phyloP scores from a whole-genome alignment of 371 early-diverging fungal genomes.

The Mortierella polycephala region DNA sequence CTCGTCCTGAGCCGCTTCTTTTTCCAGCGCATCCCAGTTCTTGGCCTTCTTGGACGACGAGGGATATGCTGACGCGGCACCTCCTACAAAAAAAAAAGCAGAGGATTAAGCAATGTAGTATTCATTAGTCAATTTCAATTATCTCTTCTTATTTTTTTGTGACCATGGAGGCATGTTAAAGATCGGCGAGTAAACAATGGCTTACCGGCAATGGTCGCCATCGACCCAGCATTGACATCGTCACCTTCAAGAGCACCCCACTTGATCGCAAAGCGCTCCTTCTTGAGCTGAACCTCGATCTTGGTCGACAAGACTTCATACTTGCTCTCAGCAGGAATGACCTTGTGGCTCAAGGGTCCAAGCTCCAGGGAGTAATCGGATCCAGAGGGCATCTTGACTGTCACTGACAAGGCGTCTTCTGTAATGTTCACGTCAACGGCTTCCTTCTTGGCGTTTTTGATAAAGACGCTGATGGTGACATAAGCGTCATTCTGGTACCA shows the following conservation, averaged over 20 bases:
- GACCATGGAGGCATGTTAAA: background rate
- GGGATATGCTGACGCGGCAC: conserved; percentile 50
- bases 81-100: conserved; percentile 5
- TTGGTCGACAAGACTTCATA: conserved; percentile 86
- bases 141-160: too few relatives aligned
- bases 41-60: conserved; percentile 59
- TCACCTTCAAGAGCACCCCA: conserved; percentile 85
- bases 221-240: conserved; percentile 54
- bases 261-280: conserved; percentile 71
- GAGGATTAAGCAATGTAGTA: background rate
- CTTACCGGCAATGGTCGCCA: conserved; percentile 18
- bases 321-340: conserved; percentile 76
- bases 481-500: conserved; percentile 94
- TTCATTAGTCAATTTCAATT: too few relatives aligned
- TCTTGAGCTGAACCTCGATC: conserved; percentile 91
- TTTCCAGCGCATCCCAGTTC: conserved; percentile 85
- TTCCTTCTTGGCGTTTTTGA: conserved; percentile 80
- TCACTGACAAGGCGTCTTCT: conserved; percentile 72
- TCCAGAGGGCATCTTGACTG: conserved; percentile 78
- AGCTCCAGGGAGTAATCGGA: conserved; percentile 82
- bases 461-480: conserved; percentile 87
- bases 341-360: conserved; percentile 81
- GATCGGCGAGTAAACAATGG: background rate
- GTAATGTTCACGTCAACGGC: conserved; percentile 71
- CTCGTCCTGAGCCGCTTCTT: conserved; percentile 70